Evolutionary conservation across 176 grass and related monocot genomes (phyloP), one percentile per base, ranked within the genome.

Genomic region (Elaeis guineensis): DNA sequence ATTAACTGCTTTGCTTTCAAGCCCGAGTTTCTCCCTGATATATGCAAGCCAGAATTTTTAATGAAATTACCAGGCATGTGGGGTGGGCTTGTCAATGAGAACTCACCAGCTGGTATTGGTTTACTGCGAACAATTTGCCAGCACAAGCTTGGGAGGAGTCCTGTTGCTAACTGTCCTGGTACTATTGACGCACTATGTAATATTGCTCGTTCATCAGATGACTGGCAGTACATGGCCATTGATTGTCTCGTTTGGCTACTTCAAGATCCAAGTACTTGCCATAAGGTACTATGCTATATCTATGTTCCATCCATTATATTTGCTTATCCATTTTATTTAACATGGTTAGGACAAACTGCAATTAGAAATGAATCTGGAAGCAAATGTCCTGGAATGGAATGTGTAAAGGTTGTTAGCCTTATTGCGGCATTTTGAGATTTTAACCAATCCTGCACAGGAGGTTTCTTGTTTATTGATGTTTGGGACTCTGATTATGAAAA

Each of bases 1-100:
- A 89, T 92, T 57, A 98, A 98, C 64, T 98, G 87, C 71, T 92
- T 98, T 81, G 93, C 93, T 60, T 98, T 92, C 76, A 98, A 98
- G 64, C 72, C 87, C 58, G 93, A 98, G 55, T 92, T 92, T 70
- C 74, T 92, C 67, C 81, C 86, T 80, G 84, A 92, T 80, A 92
- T 89, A 70, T 98, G 93, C 71, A 98, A 85, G 50, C 67, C 93
- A 44, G 82, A 80, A 25, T 92, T 98, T 89, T 73, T 98, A 49
- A 62, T 69, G 19, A 87, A 92, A 69, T 77, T 98, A 74, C 93
- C 93, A 60, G 93, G 79, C 52, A 98, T 98, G 93, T 98, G 93
- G 93, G 87, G 93, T 56, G 93, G 93, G 58, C 79, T 98, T 61
- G 93, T 98, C 25, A 98, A 98, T 72, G 87, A 98, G 71, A 98